phyloP scores from a whole-genome alignment of 257 asterid genomes.

The Lycium barbarum region DNA sequence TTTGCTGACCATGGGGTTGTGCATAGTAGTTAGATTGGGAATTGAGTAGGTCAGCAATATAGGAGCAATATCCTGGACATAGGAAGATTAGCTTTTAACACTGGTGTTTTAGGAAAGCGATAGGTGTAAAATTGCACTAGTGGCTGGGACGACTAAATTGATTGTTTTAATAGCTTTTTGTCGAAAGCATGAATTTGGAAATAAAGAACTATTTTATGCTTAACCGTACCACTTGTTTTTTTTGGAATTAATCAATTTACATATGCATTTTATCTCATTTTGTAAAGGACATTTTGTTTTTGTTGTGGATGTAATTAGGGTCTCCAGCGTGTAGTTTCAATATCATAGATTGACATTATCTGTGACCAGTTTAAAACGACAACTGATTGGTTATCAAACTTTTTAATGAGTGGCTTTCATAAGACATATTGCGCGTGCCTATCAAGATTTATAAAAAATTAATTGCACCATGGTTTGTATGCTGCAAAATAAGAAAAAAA shows the following conservation, averaged over 20 bases:
- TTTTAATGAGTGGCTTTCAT: background rate
- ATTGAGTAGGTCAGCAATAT: background rate
- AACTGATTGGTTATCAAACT: background rate
- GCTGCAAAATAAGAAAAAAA: background rate
- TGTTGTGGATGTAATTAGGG: background rate
- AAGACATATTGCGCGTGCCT: background rate
- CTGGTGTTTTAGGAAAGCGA: background rate
- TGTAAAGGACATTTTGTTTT: background rate
- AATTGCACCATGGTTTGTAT: background rate
- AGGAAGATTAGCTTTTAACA: background rate
- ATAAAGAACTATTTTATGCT: constrained; percentile 1
- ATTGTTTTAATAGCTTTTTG: background rate
- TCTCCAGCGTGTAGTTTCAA: background rate
- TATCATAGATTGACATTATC: background rate
- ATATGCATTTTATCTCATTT: background rate
- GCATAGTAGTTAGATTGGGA: background rate
- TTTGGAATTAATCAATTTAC: background rate
- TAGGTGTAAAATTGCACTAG: background rate
- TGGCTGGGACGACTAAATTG: background rate
- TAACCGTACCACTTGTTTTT: background rate
- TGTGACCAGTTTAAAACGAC: background rate
- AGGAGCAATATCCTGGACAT: background rate
- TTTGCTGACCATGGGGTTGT: constrained; percentile 14
- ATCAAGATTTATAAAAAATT: background rate
- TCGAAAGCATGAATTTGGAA: background rate